Conservation (phyloP, 2,329 filamentous ascomycete species). For the Fonsecaea monophora region DNA sequence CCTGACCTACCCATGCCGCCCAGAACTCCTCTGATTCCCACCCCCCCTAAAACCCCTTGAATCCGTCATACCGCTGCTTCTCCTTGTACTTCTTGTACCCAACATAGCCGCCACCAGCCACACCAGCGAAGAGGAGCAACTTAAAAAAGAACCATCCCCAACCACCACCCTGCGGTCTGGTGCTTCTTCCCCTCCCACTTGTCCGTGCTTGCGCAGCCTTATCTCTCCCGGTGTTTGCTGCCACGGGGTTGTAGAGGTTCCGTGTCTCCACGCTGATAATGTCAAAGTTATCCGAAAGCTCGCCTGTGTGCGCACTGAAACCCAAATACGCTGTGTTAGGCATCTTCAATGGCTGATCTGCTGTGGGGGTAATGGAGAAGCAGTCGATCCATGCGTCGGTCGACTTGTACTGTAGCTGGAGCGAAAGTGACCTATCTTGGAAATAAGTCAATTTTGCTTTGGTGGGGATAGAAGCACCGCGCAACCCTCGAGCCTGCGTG, state of each 20-base stretch:
- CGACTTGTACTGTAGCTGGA: conserved; percentile 93
- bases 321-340: conserved; percentile 73
- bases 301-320: conserved; percentile 80
- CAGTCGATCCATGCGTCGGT: conserved; percentile 88
- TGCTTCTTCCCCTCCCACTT: conserved; percentile 39
- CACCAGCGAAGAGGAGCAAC: conserved; percentile 75
- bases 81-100: conserved; percentile 84
- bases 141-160: conserved; percentile 82
- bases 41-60: conserved; percentile 32
- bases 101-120: conserved; percentile 76
- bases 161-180: conserved; percentile 53
- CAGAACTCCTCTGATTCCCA: neutral
- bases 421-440: conserved; percentile 87
- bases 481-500: conserved; percentile 76
- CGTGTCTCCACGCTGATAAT: conserved; percentile 84
- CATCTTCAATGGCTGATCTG: conserved; percentile 73
- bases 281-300: conserved; percentile 97
- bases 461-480: conserved; percentile 78
- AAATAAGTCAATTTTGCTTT: conserved; percentile 93
- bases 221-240: conserved; percentile 39
- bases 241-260: conserved; percentile 77
- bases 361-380: conserved; percentile 72
- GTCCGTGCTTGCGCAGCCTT: conserved; percentile 36
- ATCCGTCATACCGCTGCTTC: conserved; percentile 53
- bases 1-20: conserved; percentile 6